Evolutionary conservation across 768 basidiomycete species (phyloP), one percentile per base, ranked within the genome.

Genomic region (Pleurotus citrinopileatus): DNA sequence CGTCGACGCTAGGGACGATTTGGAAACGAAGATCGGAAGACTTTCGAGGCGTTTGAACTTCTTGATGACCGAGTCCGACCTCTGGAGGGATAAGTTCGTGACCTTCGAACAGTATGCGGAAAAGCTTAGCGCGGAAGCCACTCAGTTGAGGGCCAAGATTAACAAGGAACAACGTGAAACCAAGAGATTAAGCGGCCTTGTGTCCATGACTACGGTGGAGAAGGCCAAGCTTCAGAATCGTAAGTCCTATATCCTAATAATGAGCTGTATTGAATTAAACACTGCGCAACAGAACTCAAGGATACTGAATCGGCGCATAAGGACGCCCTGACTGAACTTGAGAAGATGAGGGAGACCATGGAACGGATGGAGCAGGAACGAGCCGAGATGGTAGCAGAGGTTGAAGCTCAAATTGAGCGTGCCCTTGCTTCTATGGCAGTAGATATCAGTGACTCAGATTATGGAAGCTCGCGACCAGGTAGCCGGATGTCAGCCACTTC

Each of bases 81-180:
- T 93, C 43, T 96, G 94, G 93, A 78, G 92, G 56, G 89, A 94
- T 70, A 95, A 94, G 65, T 96, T 96, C 61, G 89, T 94, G 47
- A 88, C 89, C 12, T 96, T 97, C 60, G 94, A 97, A 67, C 86
- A 88, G 67, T 94, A 95, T 65, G 94, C 94, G 6, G 94, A 95
- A 73, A 88, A 89, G 63, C 78, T 97, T 26, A 91, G 89, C 61
- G 78, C 76, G 15, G 94, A 97, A 69, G 93, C 94, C 32, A 83
- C 81, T 27, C 91, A 96, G 55, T 73, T 97, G 59, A 79, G 92
- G 59, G 68, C 81, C 25, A 94, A 92, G 75, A 94, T 96, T 66
- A 91, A 91, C 67, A 89, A 87, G 71, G 94, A 96, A 70, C 90
- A 93, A 66, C 77, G 84, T 55, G 94, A 96, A 72, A 91, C 91